Base-by-base conservation (phyloP, 495 filamentous ascomycete species). In the Tuber calosporum region DNA sequence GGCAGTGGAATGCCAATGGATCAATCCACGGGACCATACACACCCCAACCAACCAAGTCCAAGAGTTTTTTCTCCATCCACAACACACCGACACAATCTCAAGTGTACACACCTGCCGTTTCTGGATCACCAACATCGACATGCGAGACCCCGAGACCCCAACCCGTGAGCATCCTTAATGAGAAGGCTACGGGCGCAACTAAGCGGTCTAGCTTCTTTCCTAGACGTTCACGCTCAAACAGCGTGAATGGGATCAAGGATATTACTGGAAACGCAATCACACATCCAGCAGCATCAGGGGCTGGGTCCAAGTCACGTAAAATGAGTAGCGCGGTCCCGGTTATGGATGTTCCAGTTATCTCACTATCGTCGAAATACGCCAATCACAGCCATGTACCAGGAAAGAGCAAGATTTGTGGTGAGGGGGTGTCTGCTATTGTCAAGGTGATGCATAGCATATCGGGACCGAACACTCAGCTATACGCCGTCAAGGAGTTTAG, bases 401-500 rank as follows among this genome's bases (percentile, higher is more conserved):
- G 80, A 41, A 81, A 81, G 69, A 75, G 72, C 19, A 90, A 90
- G 83, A 85, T 85, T 79, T 83, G 92, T 34, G 91, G 90, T 43
- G 89, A 89, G 80, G 91, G 91, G 45, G 90, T 90, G 11, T 91
- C 90, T 4, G 89, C 90, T 53, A 87, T 88, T 42, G 91, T 94
- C 22, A 90, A 86, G 66, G 83, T 91, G 48, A 92, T 93, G 89
- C 83, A 84, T 67, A 86, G 87, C 48, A 83, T 84, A 67, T 86
- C 88, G 68, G 85, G 85, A 36, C 81, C 73, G 40, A 82, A 85
- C 45, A 83, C 84, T 66, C 87, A 90, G 73, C 75, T 91, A 7
- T 91, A 88, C 74, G 92, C 92, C 4, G 90, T 93, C 66, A 94
- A 94, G 80, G 89, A 93, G 77, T 93, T 94, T 77, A 88, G 91